phyloP scores from a whole-genome alignment of 768 basidiomycete genomes.

The Suillus weaverae region DNA sequence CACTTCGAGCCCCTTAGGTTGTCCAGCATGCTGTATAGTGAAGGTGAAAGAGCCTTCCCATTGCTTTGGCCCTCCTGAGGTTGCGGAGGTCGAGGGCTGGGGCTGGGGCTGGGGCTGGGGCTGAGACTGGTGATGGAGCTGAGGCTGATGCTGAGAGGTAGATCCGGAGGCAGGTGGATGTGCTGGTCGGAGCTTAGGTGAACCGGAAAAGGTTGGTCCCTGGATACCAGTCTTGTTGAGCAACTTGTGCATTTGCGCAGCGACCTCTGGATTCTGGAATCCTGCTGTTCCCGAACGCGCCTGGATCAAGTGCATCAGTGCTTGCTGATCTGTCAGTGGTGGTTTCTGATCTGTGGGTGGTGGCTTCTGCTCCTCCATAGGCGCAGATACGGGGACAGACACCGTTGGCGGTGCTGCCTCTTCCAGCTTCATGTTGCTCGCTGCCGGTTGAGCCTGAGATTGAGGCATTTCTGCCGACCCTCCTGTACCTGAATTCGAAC shows the following conservation, averaged over 20 bases:
- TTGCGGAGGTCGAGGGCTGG: conserved; percentile 4
- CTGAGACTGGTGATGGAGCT: neutral
- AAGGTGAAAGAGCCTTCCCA: conserved; percentile 56
- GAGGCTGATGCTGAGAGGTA: neutral
- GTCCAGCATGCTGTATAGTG: conserved; percentile 32
- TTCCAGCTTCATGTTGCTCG: neutral
- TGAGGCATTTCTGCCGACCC: neutral
- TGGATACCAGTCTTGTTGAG: conserved; percentile 44
- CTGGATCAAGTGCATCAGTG: conserved; percentile 29
- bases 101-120: neutral
- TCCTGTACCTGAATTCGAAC: neutral
- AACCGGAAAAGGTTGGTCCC: conserved; percentile 20
- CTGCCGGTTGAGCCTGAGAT: neutral
- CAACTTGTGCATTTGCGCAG: conserved; percentile 49
- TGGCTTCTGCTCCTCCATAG: conserved; percentile 24
- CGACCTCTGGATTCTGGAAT: conserved; percentile 19
- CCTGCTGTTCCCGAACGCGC: conserved; percentile 22
- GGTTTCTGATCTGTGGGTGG: conserved; percentile 16
- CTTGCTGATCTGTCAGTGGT: conserved; percentile 13
- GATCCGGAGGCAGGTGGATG: neutral
- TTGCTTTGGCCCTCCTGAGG: conserved; percentile 4
- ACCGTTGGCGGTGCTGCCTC: neutral
- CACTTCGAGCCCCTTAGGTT: conserved; percentile 33
- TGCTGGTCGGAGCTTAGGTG: conserved; percentile 14
- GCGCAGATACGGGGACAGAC: neutral